phyloP scores from a whole-genome alignment of 805 yeast genomes.

The Pichia occidentalis region DNA sequence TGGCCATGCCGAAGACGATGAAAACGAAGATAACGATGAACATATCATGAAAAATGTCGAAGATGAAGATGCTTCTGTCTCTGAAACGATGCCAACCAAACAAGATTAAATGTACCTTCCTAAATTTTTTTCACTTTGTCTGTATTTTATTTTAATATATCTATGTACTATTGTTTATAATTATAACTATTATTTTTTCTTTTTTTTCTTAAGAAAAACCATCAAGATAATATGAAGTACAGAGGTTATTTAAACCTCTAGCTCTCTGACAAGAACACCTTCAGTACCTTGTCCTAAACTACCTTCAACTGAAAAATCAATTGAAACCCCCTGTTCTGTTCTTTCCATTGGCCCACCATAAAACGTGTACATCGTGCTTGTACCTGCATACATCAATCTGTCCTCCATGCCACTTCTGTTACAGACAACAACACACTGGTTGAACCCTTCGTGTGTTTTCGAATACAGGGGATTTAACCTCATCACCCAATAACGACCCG shows the following conservation, averaged over 20 bases:
- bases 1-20: too few relatives aligned
- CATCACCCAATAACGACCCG: constrained; percentile 57
- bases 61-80: too few relatives aligned
- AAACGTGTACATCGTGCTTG: constrained; percentile 52
- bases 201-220: not conserved
- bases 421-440: constrained; percentile 43
- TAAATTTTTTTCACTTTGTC: too few relatives aligned
- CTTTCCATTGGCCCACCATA: constrained; percentile 31
- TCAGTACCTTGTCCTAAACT: constrained; percentile 57
- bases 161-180: too few relatives aligned
- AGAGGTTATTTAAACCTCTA: constrained; percentile 31
- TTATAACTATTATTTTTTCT: not conserved
- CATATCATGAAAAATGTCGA: too few relatives aligned
- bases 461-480: constrained; percentile 38
- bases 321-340: constrained; percentile 17
- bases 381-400: constrained; percentile 61
- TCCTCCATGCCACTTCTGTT: constrained; percentile 79
- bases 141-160: too few relatives aligned
- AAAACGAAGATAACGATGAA: too few relatives aligned
- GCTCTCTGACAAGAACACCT: constrained; percentile 57
- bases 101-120: too few relatives aligned
- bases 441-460: constrained; percentile 14
- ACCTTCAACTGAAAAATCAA: constrained; percentile 49
- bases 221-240: not conserved
- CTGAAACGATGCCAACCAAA: too few relatives aligned